A percentile compares a stretch with the other conserved stretches of the same genome.
Evolutionary conservation across 148 eudicot species (phyloP).

Genomic region (Cornus florida): DNA sequence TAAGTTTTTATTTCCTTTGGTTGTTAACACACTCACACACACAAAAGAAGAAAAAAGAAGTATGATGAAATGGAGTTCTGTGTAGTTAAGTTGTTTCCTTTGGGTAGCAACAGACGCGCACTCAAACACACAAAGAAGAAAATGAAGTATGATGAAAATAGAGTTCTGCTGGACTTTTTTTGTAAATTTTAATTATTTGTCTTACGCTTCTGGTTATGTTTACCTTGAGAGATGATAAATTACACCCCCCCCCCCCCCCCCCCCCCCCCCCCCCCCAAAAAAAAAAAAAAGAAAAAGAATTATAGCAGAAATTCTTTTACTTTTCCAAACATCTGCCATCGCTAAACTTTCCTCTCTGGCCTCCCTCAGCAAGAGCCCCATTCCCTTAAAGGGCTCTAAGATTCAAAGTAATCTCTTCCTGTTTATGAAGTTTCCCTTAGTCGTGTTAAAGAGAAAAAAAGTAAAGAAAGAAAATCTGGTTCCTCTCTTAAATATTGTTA

Average conservation of each 20-base stretch:
- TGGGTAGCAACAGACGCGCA: background rate
- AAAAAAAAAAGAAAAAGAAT: too few species aligned
- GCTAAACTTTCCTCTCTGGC: background rate
- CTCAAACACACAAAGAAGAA: background rate
- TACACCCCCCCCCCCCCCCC: too few species aligned
- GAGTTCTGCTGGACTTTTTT: background rate
- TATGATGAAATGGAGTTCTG: background rate
- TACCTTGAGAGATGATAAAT: background rate
- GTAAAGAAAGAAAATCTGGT: too few species aligned
- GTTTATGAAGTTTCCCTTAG: background rate
- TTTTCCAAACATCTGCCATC: too few species aligned
- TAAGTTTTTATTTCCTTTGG: background rate
- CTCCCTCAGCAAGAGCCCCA: background rate
- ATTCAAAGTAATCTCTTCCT: background rate
- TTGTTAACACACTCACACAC: background rate
- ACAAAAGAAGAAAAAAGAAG: background rate
- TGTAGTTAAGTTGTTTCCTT: background rate
- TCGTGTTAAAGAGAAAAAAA: too few species aligned
- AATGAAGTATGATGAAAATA: background rate
- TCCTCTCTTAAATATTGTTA: too few species aligned
- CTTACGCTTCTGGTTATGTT: too few species aligned
- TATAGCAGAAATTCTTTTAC: too few species aligned
- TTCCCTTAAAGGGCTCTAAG: background rate
- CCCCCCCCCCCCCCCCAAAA: too few species aligned
- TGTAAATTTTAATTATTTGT: background rate